Evolutionary conservation across 345 rosid genomes (phyloP).

Genomic region (Lagerstroemia speciosa): DNA sequence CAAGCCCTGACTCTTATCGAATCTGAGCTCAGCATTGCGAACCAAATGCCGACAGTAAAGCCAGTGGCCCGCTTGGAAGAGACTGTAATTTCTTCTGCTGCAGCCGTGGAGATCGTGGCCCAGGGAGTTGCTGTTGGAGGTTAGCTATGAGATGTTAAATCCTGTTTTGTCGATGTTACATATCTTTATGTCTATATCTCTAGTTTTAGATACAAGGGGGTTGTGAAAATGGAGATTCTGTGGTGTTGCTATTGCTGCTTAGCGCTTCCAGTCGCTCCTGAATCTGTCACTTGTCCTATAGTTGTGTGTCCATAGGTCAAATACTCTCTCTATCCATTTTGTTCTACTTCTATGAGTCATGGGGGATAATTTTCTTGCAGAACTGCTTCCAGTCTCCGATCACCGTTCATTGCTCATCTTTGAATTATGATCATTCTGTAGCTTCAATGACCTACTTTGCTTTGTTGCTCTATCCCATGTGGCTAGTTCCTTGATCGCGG

Average conservation of each 20-base stretch:
- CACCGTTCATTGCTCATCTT: neutral
- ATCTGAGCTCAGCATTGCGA: constrained; percentile 13
- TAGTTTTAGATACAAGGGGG: neutral
- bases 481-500: too few relatives aligned
- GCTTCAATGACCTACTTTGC: neutral
- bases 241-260: constrained; percentile 4
- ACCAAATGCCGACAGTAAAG: neutral
- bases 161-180: neutral
- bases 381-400: neutral
- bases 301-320: constrained; percentile 19
- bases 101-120: constrained; percentile 44
- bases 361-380: neutral
- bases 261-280: constrained; percentile 1
- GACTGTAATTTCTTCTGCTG: constrained; percentile 14
- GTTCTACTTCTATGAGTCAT: neutral
- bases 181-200: neutral
- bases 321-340: neutral
- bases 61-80: constrained; percentile 15
- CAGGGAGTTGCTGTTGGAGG: constrained; percentile 59
- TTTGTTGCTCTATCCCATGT: too few relatives aligned
- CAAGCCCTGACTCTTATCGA: constrained; percentile 15
- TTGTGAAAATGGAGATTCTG: neutral
- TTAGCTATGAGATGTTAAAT: constrained; percentile 14
- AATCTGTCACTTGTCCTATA: constrained; percentile 3
- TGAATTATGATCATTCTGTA: neutral